Percentiles rank a stretch among this genome's conserved stretches.
Evolutionary conservation across 768 basidiomycete species (phyloP).

Genomic region (Boletus subparvulus): DNA sequence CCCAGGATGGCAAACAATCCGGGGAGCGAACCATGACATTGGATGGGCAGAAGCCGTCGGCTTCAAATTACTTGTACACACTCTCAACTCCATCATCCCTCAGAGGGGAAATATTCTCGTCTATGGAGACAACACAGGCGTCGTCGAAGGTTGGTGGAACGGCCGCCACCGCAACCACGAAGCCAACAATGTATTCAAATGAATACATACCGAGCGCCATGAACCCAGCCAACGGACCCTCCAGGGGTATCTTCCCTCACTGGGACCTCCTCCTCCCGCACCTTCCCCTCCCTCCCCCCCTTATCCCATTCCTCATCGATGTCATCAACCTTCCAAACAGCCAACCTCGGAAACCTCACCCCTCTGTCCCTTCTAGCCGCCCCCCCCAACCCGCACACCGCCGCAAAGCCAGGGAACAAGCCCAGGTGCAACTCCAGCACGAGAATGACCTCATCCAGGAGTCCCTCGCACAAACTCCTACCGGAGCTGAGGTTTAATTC

Average conservation of each 20-base stretch:
- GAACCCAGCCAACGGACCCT: not conserved
- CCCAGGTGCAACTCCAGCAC: too few species aligned
- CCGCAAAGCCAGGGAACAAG: too few species aligned
- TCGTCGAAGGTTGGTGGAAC: slow-evolving; percentile 1
- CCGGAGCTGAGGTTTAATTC: too few species aligned
- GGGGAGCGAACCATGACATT: not conserved
- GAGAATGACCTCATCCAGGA: too few species aligned
- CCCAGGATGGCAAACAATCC: not conserved
- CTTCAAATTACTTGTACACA: not conserved
- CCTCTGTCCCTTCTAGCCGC: too few species aligned
- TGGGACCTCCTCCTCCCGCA: not conserved
- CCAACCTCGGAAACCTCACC: too few species aligned
- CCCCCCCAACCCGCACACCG: too few species aligned
- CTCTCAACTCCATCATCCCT: not conserved
- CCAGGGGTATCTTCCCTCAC: not conserved
- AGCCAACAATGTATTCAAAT: not conserved
- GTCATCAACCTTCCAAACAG: too few species aligned
- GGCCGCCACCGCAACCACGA: not conserved
- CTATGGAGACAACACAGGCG: not conserved
- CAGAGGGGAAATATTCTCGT: not conserved
- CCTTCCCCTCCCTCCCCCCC: not conserved
- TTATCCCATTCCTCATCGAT: not conserved
- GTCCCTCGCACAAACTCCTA: too few species aligned
- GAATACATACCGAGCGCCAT: not conserved
- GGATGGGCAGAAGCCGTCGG: not conserved